A percentile compares a stretch with the other conserved stretches of the same genome.
These are phyloP conservation scores for Russula compacta DNA, from an alignment of 768 basidiomycete species.

Conservation along the genomic window DNA sequence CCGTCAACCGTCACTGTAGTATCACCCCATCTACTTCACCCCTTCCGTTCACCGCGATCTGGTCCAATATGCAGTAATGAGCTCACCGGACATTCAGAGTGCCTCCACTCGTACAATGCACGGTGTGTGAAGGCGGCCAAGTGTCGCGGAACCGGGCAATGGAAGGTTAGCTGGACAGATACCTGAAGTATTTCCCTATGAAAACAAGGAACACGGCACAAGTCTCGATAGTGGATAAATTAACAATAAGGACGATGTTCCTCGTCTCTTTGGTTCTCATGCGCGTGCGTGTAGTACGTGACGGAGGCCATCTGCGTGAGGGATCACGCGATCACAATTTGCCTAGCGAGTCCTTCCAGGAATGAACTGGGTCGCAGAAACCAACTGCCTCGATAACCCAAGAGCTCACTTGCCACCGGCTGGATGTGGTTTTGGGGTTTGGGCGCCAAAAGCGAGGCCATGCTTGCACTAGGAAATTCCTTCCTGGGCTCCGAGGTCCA, in stretches of 20 bases:
- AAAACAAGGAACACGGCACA: too few relatives aligned
- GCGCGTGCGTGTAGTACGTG: neutral
- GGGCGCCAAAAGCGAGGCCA: neutral
- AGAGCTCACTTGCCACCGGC: too few relatives aligned
- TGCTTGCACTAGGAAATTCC: neutral
- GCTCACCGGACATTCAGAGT: neutral
- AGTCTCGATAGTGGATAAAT: too few relatives aligned
- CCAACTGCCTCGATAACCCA: neutral
- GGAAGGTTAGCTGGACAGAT: too few relatives aligned
- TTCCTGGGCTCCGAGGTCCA: neutral
- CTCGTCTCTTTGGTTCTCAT: neutral
- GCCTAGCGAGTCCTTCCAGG: neutral
- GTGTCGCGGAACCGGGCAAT: neutral
- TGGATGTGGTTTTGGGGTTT: neutral
- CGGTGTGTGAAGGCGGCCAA: neutral
- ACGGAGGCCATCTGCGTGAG: neutral
- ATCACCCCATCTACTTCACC: neutral
- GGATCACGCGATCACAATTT: neutral
- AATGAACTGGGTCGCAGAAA: neutral
- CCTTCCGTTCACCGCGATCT: neutral
- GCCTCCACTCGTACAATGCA: neutral
- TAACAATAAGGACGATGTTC: too few relatives aligned
- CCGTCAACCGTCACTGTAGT: neutral
- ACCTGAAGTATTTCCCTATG: too few relatives aligned
- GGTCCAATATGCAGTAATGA: too few relatives aligned